Conservation (phyloP, 345 rosid genomes). For the Syzygium aqueum region DNA sequence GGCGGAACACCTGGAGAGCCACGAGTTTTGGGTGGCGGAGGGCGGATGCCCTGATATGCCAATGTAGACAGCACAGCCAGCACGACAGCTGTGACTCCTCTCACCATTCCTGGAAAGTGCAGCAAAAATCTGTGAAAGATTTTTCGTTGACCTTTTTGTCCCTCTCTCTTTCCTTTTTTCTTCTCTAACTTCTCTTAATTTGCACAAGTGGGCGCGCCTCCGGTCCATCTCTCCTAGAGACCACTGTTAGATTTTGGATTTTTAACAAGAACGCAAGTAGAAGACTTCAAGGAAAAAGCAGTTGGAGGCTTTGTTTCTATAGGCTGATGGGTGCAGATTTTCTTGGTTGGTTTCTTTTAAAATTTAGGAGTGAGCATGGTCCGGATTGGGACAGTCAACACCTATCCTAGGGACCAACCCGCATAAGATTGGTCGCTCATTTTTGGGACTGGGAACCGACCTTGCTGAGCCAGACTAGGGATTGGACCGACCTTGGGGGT, state of each 20-base stretch:
- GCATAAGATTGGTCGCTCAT: too few species aligned
- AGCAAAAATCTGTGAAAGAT: not conserved
- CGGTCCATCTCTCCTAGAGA: not conserved
- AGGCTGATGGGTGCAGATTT: fast-evolving
- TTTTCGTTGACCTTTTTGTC: not conserved
- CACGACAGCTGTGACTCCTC: not conserved
- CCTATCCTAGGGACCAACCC: too few species aligned
- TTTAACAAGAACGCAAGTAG: not conserved
- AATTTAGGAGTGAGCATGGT: not conserved
- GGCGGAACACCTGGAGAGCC: conserved; percentile 33
- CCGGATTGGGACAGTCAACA: too few species aligned
- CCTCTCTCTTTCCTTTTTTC: not conserved
- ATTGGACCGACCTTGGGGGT: too few species aligned
- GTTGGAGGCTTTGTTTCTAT: not conserved
- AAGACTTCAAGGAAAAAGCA: not conserved
- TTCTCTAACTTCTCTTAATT: not conserved
- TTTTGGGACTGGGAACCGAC: too few species aligned
- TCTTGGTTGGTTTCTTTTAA: not conserved
- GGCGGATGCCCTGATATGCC: conserved; percentile 25
- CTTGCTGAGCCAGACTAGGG: too few species aligned
- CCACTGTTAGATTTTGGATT: not conserved
- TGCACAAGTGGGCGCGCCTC: not conserved
- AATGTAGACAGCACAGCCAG: not conserved
- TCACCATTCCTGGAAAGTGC: not conserved
- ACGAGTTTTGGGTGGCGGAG: conserved; percentile 23